These are phyloP conservation scores for Garcia nutans DNA, from an alignment of 345 rosid genomes.

Conservation along the genomic window DNA sequence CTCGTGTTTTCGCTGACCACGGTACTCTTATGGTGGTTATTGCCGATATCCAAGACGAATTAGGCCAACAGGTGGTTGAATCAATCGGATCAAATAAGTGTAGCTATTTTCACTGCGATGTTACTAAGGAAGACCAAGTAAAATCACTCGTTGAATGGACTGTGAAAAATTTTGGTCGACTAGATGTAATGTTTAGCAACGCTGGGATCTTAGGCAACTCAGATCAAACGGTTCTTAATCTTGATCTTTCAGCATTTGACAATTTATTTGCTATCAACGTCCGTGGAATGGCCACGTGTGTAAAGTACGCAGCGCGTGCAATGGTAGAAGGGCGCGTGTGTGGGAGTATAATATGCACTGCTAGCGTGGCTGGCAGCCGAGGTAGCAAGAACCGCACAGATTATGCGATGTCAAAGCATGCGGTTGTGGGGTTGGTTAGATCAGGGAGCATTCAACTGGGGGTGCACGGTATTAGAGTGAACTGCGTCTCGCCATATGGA, in stretches of 20 bases:
- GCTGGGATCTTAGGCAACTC: constrained; percentile 22
- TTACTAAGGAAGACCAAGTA: constrained; percentile 37
- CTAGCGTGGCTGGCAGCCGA: constrained; percentile 17
- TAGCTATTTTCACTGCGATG: constrained; percentile 34
- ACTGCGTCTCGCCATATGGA: constrained; percentile 37
- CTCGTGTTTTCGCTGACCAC: constrained; percentile 22
- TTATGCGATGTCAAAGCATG: constrained; percentile 43
- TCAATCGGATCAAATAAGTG: constrained; percentile 30
- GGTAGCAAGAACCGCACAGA: constrained; percentile 12
- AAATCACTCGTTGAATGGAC: constrained; percentile 33
- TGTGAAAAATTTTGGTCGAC: constrained; percentile 15
- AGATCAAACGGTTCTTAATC: constrained; percentile 29
- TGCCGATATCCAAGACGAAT: constrained; percentile 37
- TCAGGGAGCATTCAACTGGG: constrained; percentile 45
- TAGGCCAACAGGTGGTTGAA: constrained; percentile 21
- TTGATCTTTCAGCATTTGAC: constrained; percentile 24
- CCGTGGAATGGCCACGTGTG: constrained; percentile 29
- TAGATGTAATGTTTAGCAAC: constrained; percentile 46
- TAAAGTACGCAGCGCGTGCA: constrained; percentile 38
- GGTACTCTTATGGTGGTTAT: constrained; percentile 30
- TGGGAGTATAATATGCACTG: constrained; percentile 48
- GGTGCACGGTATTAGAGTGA: constrained; percentile 43
- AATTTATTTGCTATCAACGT: constrained; percentile 31
- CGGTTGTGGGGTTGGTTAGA: constrained; percentile 39
- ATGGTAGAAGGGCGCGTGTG: constrained; percentile 33